phyloP scores from a whole-genome alignment of 2,329 filamentous ascomycete genomes.

The Whalleya microplaca region DNA sequence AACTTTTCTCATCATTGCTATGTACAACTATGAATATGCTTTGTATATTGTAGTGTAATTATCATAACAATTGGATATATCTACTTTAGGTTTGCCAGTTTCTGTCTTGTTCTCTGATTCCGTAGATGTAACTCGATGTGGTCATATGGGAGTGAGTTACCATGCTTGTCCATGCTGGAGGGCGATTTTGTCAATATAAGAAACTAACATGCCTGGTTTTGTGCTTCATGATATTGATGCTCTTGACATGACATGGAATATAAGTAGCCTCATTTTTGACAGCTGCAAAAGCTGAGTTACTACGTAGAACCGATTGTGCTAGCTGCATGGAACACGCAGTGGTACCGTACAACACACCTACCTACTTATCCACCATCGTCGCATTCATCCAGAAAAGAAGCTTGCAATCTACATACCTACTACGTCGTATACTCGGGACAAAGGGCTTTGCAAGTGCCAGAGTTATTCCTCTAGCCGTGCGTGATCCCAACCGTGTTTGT shows the following conservation, averaged over 20 bases:
- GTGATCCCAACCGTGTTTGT: slow-evolving; percentile 11
- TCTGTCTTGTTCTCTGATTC: too few relatives aligned
- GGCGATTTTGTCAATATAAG: too few relatives aligned
- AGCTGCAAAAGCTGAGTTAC: slow-evolving; percentile 21
- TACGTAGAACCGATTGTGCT: slow-evolving; percentile 7
- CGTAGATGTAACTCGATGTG: too few relatives aligned
- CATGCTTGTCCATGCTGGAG: too few relatives aligned
- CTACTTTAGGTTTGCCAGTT: too few relatives aligned
- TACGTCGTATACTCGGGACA: slow-evolving; percentile 23
- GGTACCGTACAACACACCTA: slow-evolving; percentile 6
- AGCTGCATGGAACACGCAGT: slow-evolving; percentile 19
- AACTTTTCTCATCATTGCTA: not conserved
- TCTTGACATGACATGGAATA: not conserved
- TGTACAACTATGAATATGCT: too few relatives aligned
- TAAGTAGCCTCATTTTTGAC: slow-evolving; percentile 19
- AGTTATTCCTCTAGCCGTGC: slow-evolving; percentile 22
- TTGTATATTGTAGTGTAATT: too few relatives aligned
- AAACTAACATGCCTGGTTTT: too few relatives aligned
- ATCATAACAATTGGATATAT: too few relatives aligned
- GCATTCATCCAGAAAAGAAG: slow-evolving; percentile 7
- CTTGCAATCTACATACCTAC: not conserved
- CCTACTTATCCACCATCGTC: slow-evolving; percentile 3
- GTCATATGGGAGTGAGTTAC: too few relatives aligned
- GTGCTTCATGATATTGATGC: too few relatives aligned
- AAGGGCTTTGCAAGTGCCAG: slow-evolving; percentile 16